phyloP scores from a whole-genome alignment of 2,329 filamentous ascomycete species.

The Calonectria leucothoes region DNA sequence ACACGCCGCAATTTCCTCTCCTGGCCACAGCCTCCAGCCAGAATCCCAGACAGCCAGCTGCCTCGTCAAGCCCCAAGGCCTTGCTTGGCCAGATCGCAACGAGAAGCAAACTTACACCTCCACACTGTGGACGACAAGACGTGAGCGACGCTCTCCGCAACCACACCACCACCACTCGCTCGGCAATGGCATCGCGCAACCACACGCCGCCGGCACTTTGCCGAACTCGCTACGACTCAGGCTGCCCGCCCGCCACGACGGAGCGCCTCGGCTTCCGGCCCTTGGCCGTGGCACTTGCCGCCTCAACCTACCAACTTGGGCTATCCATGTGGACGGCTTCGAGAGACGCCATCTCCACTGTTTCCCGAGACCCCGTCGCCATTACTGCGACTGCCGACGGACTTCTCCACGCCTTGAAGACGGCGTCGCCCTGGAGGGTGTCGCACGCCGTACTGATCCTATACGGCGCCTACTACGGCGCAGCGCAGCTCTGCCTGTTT shows the following conservation, averaged over 20 bases:
- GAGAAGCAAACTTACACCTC: slow-evolving; percentile 1
- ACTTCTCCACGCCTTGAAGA: not conserved
- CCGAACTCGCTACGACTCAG: slow-evolving; percentile 4
- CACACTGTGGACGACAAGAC: not conserved
- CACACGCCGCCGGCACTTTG: not conserved
- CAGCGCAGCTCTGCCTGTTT: not conserved
- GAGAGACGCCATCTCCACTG: slow-evolving; percentile 3
- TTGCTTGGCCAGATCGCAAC: not conserved
- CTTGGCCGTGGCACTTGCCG: not conserved
- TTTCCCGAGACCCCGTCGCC: slow-evolving; percentile 4
- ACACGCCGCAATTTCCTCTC: not conserved
- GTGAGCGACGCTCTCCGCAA: not conserved
- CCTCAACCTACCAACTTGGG: not conserved
- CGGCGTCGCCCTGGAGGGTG: not conserved
- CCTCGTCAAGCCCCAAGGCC: not conserved
- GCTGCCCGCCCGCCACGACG: not conserved
- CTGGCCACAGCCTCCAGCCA: not conserved
- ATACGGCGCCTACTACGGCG: not conserved
- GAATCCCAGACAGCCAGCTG: not conserved
- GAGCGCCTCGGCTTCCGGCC: not conserved
- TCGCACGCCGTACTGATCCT: not conserved
- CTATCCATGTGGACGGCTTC: not conserved
- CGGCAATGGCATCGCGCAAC: not conserved
- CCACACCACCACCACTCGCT: not conserved
- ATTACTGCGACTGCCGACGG: not conserved